Percentiles rank a stretch among this genome's conserved stretches.
Evolutionary conservation across 2,329 filamentous ascomycete species (phyloP).

Genomic region (Aspergillus hiratsukae): DNA sequence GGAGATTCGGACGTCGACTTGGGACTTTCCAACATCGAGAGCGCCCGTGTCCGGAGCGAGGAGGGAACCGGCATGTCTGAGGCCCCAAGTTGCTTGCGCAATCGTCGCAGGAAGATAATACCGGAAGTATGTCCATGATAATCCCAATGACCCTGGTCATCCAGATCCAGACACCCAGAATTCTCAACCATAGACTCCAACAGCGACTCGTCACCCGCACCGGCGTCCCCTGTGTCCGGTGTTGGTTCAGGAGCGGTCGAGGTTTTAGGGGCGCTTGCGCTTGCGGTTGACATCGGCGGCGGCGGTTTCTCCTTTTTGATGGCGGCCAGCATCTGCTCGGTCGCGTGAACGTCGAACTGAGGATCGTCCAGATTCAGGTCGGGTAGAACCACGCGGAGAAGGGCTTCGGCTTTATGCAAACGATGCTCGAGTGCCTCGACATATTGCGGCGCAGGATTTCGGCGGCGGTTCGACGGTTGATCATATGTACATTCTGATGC

Average conservation of each 20-base stretch:
- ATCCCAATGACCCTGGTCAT: conserved; percentile 88
- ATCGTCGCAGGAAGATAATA: conserved; percentile 76
- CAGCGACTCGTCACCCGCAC: conserved; percentile 61
- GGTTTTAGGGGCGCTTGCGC: conserved; percentile 12
- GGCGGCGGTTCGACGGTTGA: conserved; percentile 84
- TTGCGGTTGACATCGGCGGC: conserved; percentile 8
- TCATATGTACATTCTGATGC: conserved; percentile 84
- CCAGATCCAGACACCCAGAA: conserved; percentile 83
- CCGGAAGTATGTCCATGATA: conserved; percentile 94
- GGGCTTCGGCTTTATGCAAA: conserved; percentile 74
- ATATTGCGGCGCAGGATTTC: conserved; percentile 88
- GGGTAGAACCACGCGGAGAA: conserved; percentile 75
- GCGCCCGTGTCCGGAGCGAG: conserved; percentile 44
- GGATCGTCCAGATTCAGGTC: conserved; percentile 82
- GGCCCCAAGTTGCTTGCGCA: conserved; percentile 80
- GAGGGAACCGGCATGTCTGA: conserved; percentile 54
- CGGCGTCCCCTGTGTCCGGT: conserved; percentile 23
- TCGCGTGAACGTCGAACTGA: conserved; percentile 70
- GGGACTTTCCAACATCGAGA: conserved; percentile 66
- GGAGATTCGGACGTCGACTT: conserved; percentile 62
- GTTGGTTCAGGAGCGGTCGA: conserved; percentile 16
- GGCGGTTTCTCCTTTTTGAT: conserved; percentile 33
- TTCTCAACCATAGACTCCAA: conserved; percentile 93
- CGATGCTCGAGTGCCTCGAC: conserved; percentile 83
- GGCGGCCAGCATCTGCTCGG: conserved; percentile 59